phyloP scores from a whole-genome alignment of 805 yeast genomes.

The Nakazawaea anatomiae region DNA sequence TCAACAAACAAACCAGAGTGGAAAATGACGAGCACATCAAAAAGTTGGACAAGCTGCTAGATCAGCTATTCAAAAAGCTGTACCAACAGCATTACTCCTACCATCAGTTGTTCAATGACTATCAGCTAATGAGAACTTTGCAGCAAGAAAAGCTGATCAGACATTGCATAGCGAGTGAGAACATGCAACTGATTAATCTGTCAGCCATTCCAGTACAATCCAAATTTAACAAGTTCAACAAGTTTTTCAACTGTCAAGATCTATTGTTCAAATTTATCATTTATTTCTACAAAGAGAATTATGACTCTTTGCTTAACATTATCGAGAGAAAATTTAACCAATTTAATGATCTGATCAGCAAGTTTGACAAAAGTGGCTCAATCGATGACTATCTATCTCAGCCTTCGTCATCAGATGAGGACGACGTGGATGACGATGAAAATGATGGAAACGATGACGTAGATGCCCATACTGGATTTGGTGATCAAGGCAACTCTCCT shows the following conservation, averaged over 20 bases:
- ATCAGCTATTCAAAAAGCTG: neutral
- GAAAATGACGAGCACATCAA: conserved; percentile 3
- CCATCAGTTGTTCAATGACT: neutral
- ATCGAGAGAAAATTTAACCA: conserved; percentile 4
- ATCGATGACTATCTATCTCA: neutral
- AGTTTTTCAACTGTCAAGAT: conserved; percentile 4
- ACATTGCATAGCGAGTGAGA: conserved; percentile 3
- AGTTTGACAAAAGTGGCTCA: neutral
- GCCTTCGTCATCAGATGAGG: neutral
- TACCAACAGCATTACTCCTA: neutral
- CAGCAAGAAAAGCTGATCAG: conserved; percentile 8
- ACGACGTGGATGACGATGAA: neutral
- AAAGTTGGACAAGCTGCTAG: neutral
- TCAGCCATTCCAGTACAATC: conserved; percentile 1
- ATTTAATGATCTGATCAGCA: conserved; percentile 1
- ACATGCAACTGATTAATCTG: conserved; percentile 4
- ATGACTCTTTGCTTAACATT: conserved; percentile 1
- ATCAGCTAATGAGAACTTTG: neutral
- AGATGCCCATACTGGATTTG: neutral
- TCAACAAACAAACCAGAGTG: neutral
- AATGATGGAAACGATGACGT: neutral
- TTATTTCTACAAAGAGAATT: conserved; percentile 4
- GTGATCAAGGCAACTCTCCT: neutral
- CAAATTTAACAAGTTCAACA: neutral
- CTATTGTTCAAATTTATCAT: conserved; percentile 1